Conservation (phyloP, 805 yeast species). For the Saccharomyces kudriavzevii region DNA sequence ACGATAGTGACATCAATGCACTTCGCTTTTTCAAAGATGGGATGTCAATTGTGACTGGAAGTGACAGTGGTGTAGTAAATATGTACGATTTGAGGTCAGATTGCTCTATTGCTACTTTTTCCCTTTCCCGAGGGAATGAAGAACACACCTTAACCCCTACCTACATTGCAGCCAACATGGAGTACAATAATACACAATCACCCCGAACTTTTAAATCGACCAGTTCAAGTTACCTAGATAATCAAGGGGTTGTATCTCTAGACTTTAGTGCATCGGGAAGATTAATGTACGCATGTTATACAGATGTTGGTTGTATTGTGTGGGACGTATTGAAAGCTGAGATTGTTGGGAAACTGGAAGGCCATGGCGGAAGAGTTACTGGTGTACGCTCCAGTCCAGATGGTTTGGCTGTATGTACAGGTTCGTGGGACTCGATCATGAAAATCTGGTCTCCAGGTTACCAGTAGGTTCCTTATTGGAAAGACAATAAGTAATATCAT, state of each 20-base stretch:
- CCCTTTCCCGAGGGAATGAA: slow-evolving; percentile 17
- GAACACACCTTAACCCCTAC: slow-evolving; percentile 9
- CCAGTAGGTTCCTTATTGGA: background rate
- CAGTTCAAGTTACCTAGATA: slow-evolving; percentile 35
- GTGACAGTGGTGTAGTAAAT: slow-evolving; percentile 68
- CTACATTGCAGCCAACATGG: slow-evolving; percentile 19
- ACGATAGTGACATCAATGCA: slow-evolving; percentile 57
- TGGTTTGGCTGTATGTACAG: slow-evolving; percentile 70
- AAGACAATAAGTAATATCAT: background rate
- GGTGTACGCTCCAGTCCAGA: slow-evolving; percentile 61
- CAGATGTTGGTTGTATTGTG: slow-evolving; percentile 63
- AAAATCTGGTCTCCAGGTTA: slow-evolving; percentile 51
- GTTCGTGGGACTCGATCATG: slow-evolving; percentile 73
- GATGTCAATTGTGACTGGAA: slow-evolving; percentile 61
- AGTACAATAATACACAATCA: slow-evolving; percentile 15
- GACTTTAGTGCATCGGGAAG: slow-evolving; percentile 73
- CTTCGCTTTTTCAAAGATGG: slow-evolving; percentile 63
- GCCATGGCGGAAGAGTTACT: slow-evolving; percentile 54
- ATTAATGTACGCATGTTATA: slow-evolving; percentile 63
- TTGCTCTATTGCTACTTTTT: slow-evolving; percentile 52
- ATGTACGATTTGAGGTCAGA: slow-evolving; percentile 73
- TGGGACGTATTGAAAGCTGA: slow-evolving; percentile 71
- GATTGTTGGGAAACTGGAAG: slow-evolving; percentile 57
- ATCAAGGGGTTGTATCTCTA: slow-evolving; percentile 63
- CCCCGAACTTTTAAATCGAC: slow-evolving; percentile 13